Conservation (phyloP, 345 rosid genomes). For the Brassica carinata region DNA sequence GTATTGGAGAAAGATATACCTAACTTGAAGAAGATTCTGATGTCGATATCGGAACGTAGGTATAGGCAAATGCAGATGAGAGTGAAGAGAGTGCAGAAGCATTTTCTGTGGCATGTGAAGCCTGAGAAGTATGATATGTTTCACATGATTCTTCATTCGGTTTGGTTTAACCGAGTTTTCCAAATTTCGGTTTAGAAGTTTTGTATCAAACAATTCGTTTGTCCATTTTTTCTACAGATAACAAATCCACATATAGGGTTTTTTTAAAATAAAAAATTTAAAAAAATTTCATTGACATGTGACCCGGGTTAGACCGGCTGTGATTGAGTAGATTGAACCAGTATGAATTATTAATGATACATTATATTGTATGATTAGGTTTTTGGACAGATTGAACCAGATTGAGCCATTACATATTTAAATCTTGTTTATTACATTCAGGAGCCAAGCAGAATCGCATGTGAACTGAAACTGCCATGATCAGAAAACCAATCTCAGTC, state of each 20-base stretch:
- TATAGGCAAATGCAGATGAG: conserved; percentile 69
- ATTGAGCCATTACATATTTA: too few relatives aligned
- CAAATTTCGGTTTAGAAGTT: conserved; percentile 45
- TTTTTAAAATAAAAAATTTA: too few relatives aligned
- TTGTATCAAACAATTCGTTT: conserved; percentile 1
- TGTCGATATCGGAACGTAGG: conserved; percentile 60
- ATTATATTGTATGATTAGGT: not conserved
- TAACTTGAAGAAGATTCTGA: conserved; percentile 73
- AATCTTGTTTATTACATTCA: not conserved
- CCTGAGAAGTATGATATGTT: conserved; percentile 85
- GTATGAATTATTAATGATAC: not conserved
- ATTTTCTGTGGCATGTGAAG: conserved; percentile 87
- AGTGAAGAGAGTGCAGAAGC: conserved; percentile 80
- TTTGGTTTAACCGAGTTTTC: conserved; percentile 83
- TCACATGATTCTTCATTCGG: conserved; percentile 92
- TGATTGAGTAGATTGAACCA: not conserved
- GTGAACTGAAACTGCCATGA: conserved; percentile 36
- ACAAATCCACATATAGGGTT: not conserved
- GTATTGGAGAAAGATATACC: conserved; percentile 87
- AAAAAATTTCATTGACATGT: not conserved
- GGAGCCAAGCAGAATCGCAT: conserved; percentile 11
- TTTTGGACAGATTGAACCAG: too few relatives aligned
- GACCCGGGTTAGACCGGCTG: conserved; percentile 1
- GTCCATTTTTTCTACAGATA: conserved; percentile 17
- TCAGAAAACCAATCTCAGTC: conserved; percentile 29